Evolutionary conservation across 257 asterid genomes (phyloP), one percentile per base, ranked within the genome.

Genomic region (Jasminum sambac): DNA sequence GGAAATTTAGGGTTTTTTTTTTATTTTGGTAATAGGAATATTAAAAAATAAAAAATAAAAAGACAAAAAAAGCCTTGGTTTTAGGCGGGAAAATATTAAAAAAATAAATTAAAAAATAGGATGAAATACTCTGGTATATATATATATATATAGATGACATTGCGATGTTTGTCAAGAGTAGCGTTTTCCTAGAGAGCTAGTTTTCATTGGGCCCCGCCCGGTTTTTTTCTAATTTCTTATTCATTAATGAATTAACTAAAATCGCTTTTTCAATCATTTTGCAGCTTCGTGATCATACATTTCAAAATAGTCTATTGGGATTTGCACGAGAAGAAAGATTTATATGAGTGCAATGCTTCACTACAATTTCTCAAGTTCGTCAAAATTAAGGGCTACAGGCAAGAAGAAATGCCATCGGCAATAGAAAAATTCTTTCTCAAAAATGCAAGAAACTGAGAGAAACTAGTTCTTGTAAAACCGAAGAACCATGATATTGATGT

Each of bases 231-330:
- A 30, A 4, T 30, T 30, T 30, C 4, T 30, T 30, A 30, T 38
- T 21, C 4, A 30, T 30, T 30, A 30, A 30, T 30, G 36, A 30
- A 30, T 4, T 30, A 30, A 30, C n/a, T 30, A 41, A 38, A 13
- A 2, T 21, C 11, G 11, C 11, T 66, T 57, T 2, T 48, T 7
- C 0, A 2, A 30, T 30, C 36, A 17, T 17, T 67, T 66, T 11
- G 61, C 81, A 83, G 88, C 67, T 83, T 25, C 75, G 75, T 6
- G 46, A 30, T 8, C 65, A 72, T 78, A 74, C 81, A 8, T 73
- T 83, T 39, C 67, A 43, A 5, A 24, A 11, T 0, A 76, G 78
- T 12, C 5, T 60, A 55, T 36, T 83, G 84, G 84, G 66, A 71
- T 0, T 3, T 21, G 0, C 42, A 57, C 1, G 82, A 77, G 42